These are phyloP conservation scores for Chrysoporthe austroafricana DNA, from an alignment of 2,329 filamentous ascomycete genomes.

Conservation along the genomic window DNA sequence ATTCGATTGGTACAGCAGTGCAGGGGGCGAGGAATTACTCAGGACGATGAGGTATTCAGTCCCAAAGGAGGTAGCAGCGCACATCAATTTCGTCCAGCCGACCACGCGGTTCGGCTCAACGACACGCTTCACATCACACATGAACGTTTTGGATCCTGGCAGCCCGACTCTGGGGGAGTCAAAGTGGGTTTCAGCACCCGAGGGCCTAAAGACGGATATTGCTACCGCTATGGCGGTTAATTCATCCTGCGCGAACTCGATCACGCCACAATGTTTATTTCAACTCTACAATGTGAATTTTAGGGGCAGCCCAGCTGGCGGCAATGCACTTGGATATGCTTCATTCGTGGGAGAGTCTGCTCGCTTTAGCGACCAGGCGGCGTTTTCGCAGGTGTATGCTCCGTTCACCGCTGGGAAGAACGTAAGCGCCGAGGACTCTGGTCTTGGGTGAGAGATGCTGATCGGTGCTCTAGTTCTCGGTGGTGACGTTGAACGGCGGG, in stretches of 20 bases:
- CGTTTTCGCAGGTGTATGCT: slow-evolving; percentile 41
- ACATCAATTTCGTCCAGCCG: slow-evolving; percentile 51
- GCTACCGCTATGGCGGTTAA: slow-evolving; percentile 7
- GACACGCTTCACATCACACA: slow-evolving; percentile 21
- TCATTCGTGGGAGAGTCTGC: slow-evolving; percentile 57
- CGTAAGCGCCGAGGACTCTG: background rate
- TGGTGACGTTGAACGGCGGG: slow-evolving; percentile 44
- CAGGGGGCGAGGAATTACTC: slow-evolving; percentile 41
- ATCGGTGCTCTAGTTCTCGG: slow-evolving; percentile 38
- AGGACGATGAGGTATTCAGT: slow-evolving; percentile 36
- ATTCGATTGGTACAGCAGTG: slow-evolving; percentile 18
- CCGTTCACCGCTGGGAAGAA: slow-evolving; percentile 45
- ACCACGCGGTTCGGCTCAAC: slow-evolving; percentile 50
- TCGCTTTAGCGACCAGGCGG: slow-evolving; percentile 48
- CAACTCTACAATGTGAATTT: slow-evolving; percentile 54
- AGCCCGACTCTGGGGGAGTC: slow-evolving; percentile 17
- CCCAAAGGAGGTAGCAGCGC: slow-evolving; percentile 39
- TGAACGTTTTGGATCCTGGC: slow-evolving; percentile 14
- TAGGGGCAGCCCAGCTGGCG: slow-evolving; percentile 46
- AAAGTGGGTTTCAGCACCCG: slow-evolving; percentile 31
- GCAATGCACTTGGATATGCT: slow-evolving; percentile 54
- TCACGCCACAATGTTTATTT: slow-evolving; percentile 53
- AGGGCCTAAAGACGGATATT: slow-evolving; percentile 1
- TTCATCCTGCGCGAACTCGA: slow-evolving; percentile 34
- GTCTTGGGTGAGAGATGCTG: background rate